These are phyloP conservation scores for Mycotypha africana DNA, from an alignment of 371 early-diverging fungal genomes.

Conservation along the genomic window DNA sequence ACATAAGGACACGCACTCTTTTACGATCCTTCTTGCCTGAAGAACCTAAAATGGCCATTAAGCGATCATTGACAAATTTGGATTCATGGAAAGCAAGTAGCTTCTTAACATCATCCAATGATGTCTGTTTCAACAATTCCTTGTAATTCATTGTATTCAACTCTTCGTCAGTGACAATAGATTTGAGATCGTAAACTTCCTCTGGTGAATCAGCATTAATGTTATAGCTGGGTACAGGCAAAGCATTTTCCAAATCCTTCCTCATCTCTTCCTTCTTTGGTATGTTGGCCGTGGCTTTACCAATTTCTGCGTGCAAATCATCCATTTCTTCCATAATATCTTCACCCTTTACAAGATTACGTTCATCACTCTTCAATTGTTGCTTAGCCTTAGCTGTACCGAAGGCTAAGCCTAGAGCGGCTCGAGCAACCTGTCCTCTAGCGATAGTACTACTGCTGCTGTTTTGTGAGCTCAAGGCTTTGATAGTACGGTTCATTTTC, in stretches of 20 bases:
- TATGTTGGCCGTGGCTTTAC: conserved; percentile 45
- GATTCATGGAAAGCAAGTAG: conserved; percentile 45
- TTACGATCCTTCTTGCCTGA: conserved; percentile 60
- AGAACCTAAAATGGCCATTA: conserved; percentile 37
- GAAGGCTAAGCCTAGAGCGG: conserved; percentile 82
- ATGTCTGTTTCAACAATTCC: conserved; percentile 43
- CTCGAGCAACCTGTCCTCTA: conserved; percentile 46
- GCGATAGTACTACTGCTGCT: conserved; percentile 2
- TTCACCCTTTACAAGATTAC: conserved; percentile 66
- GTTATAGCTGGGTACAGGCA: conserved; percentile 74
- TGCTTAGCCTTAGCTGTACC: conserved; percentile 85
- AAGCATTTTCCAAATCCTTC: conserved; percentile 41
- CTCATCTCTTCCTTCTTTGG: conserved; percentile 49
- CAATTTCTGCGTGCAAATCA: conserved; percentile 53
- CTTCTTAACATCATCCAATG: conserved; percentile 27
- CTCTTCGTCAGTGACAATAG: conserved; percentile 60
- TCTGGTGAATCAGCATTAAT: conserved; percentile 56
- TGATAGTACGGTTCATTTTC: conserved; percentile 61
- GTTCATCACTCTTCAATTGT: conserved; percentile 71
- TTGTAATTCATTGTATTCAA: conserved; percentile 54
- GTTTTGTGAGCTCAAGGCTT: conserved; percentile 40
- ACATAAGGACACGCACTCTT: conserved; percentile 58
- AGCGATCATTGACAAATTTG: conserved; percentile 41
- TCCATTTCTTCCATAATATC: conserved; percentile 55
- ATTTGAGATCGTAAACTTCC: conserved; percentile 70